Conservation (phyloP, 192 early-diverging fungal species). For the Mortierella hygrophila region DNA sequence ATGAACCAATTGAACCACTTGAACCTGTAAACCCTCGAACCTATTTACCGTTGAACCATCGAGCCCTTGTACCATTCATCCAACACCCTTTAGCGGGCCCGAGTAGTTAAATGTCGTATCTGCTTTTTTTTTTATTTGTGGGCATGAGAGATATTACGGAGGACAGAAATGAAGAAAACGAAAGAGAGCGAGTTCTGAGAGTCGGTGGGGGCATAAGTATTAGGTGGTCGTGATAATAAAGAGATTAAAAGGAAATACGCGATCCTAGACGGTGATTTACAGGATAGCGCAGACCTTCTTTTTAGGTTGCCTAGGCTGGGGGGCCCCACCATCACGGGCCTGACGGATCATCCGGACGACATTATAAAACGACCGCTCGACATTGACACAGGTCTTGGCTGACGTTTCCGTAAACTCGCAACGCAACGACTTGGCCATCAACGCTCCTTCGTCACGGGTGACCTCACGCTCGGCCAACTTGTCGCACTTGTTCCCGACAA, state of each 20-base stretch:
- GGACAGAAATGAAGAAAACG: not conserved
- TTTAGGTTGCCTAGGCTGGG: constrained; percentile 11
- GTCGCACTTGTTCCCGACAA: constrained; percentile 97
- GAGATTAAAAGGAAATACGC: not conserved
- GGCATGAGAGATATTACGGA: not conserved
- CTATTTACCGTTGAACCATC: too few species aligned
- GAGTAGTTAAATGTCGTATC: not conserved
- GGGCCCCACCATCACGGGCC: constrained; percentile 63
- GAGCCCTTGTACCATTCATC: too few species aligned
- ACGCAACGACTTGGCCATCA: constrained; percentile 77
- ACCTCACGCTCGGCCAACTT: constrained; percentile 87
- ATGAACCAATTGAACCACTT: too few species aligned
- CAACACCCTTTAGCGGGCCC: too few species aligned
- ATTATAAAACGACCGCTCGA: constrained; percentile 88
- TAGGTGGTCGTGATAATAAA: not conserved
- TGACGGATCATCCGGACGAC: constrained; percentile 86
- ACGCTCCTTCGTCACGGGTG: constrained; percentile 83
- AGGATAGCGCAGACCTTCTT: constrained; percentile 49
- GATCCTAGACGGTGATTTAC: constrained; percentile 10
- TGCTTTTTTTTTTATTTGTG: constrained; percentile 2
- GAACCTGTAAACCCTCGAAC: not conserved
- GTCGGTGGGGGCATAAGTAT: not conserved
- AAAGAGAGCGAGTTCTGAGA: too few species aligned
- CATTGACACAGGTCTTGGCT: constrained; percentile 92
- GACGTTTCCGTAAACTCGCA: constrained; percentile 93